Base-by-base conservation (phyloP, 2,329 filamentous ascomycete genomes). In the Stromatinia cepivora region DNA sequence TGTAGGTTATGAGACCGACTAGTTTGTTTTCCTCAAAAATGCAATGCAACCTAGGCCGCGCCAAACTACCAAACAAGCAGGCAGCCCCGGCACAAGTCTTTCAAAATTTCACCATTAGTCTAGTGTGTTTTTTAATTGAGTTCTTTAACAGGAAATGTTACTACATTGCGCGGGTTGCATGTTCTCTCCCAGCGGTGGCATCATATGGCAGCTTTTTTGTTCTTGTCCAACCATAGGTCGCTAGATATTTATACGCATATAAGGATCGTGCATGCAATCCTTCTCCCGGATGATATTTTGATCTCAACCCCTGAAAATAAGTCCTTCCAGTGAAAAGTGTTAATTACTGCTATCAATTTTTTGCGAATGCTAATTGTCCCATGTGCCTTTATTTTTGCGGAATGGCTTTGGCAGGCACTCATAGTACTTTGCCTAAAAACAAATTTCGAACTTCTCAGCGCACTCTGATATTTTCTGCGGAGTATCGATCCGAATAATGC, bases 1-100 rank as follows among this genome's bases (percentile, higher is more conserved):
- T 20, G 0, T n/a, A 13, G 3, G 20, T 0, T 13, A 15, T 13
- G 31, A 20, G 6, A 36, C 4, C 34, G 13, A 39, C 22, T 15
- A n/a, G 22, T 39, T 22, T 6, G 22, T 57, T 42, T 42, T 15
- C 10, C 34, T n/a, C 10, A 39, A 15, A 36, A 11, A n/a, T 15
- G 22, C 11, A 8, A 36, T n/a, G 53, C 17, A n/a, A 36, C 10
- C 17, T 6, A 22, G 20, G 5, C 1, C 6, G 20, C 20, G 5
- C 31, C 4, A 1, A 34, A 34, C 15, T 22, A 6, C 20, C 20
- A 13, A 7, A 34, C 2, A 36, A 36, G 28, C 28, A n/a, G 53
- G 5, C 5, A 11, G 4, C 2, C 11, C 10, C 3, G 10, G 53
- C 0, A 54, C 0, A 56, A 56, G 4, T 6, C 10, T n/a, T 15